Evolutionary conservation across 345 rosid species (phyloP).

Genomic region (Geranium brycei): DNA sequence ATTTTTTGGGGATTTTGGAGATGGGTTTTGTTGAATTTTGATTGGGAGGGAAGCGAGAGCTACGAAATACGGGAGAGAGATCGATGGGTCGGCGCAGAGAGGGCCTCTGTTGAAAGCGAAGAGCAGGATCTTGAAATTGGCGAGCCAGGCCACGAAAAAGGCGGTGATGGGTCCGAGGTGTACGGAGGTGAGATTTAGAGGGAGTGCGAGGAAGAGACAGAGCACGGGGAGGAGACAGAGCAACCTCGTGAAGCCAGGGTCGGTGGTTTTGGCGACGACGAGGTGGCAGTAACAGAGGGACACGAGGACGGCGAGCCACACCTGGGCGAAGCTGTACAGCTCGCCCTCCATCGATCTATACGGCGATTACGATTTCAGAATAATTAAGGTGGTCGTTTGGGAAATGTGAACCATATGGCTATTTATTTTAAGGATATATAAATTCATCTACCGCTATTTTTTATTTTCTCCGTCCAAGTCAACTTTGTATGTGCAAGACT

Average conservation of each 20-base stretch:
- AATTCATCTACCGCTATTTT: too few relatives aligned
- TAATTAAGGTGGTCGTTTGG: too few relatives aligned
- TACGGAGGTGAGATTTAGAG: conserved; percentile 13
- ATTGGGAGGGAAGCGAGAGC: conserved; percentile 18
- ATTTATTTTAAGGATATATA: too few relatives aligned
- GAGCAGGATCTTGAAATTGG: conserved; percentile 26
- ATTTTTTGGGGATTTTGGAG: conserved; percentile 7
- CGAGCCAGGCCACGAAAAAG: conserved; percentile 26
- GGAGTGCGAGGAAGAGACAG: conserved; percentile 19
- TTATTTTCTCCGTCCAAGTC: too few relatives aligned
- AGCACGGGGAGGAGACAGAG: conserved; percentile 12
- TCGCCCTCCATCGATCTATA: conserved; percentile 6
- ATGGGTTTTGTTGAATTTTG: conserved; percentile 9
- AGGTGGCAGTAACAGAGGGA: conserved; percentile 14
- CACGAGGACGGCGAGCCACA: conserved; percentile 18
- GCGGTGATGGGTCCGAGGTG: conserved; percentile 15
- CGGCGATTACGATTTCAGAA: background rate
- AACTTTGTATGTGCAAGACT: too few relatives aligned
- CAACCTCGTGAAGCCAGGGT: conserved; percentile 10
- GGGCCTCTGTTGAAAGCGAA: conserved; percentile 25
- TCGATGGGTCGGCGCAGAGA: conserved; percentile 12
- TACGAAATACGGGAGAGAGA: conserved; percentile 9
- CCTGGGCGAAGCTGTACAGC: conserved; percentile 10
- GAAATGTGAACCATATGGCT: too few relatives aligned
- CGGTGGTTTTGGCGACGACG: conserved; percentile 6